Conservation (phyloP, 176 grass and related monocot genomes). For the Elaeis guineensis region DNA sequence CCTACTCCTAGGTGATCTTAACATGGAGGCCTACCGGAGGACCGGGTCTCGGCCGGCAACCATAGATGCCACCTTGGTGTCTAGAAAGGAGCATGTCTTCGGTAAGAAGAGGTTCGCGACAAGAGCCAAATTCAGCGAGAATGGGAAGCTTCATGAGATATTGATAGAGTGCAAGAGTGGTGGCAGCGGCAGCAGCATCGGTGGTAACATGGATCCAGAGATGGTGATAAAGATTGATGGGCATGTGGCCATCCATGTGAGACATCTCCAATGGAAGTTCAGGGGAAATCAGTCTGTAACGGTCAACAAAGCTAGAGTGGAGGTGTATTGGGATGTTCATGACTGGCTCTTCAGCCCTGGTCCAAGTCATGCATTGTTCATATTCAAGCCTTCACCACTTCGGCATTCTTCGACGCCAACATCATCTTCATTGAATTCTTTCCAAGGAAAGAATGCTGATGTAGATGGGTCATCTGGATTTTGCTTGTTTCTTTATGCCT, state of each 20-base stretch:
- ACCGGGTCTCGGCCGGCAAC: slow-evolving; percentile 24
- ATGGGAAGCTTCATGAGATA: slow-evolving; percentile 46
- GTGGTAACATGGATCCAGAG: slow-evolving; percentile 27
- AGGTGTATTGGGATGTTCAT: slow-evolving; percentile 90
- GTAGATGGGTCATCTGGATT: slow-evolving; percentile 19
- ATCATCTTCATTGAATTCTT: slow-evolving; percentile 3
- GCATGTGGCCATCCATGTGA: slow-evolving; percentile 57
- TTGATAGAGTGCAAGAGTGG: slow-evolving; percentile 39
- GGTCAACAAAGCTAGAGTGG: slow-evolving; percentile 57
- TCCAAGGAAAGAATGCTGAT: neutral
- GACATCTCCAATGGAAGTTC: slow-evolving; percentile 93
- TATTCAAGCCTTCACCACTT: slow-evolving; percentile 37
- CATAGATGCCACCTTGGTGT: slow-evolving; percentile 35
- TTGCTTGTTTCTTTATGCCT: slow-evolving; percentile 73
- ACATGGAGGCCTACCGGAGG: slow-evolving; percentile 41
- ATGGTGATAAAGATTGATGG: slow-evolving; percentile 75
- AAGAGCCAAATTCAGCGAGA: slow-evolving; percentile 57
- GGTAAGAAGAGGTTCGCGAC: slow-evolving; percentile 47
- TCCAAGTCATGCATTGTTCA: slow-evolving; percentile 56
- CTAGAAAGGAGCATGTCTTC: slow-evolving; percentile 68
- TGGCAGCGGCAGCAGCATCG: slow-evolving; percentile 17
- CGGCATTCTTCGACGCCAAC: neutral
- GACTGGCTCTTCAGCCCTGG: slow-evolving; percentile 86
- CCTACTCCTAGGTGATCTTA: slow-evolving; percentile 55
- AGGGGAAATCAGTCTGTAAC: slow-evolving; percentile 67